Base-by-base conservation (phyloP, 768 basidiomycete genomes). In the Boletus edulis region DNA sequence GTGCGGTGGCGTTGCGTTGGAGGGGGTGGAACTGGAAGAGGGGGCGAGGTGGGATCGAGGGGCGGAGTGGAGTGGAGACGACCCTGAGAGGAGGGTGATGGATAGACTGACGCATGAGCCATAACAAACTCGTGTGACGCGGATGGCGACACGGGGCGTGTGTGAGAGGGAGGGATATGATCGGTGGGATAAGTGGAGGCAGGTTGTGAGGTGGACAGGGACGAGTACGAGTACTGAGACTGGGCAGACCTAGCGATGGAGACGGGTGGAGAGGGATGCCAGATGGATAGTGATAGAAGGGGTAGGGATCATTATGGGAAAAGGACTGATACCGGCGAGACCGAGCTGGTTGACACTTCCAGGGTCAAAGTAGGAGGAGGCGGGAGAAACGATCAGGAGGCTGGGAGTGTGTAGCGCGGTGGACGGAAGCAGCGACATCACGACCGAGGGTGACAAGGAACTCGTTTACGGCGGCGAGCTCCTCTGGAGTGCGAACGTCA, bases 361-460 rank as follows among this genome's bases (percentile, higher is more conserved):
- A 20, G 81, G 63, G 72, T 92, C 83, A 71, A 93, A 87, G 70
- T 84, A 89, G 27, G 78, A 73, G 8, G 82, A 75, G 9, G 76
- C n/a, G 68, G 18, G 72, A 71, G 67, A 76, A 75, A 52, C 64
- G 64, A 58, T 70, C 69, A 18, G 72, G 57, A n/a, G 69, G 59
- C 27, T 71, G 72, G 37, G 73, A 69, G 17, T 69, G 62, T 14
- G 67, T 61, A 22, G 72, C 46, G 38, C 67, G 67, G n/a, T 65
- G 61, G 2, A 55, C 60, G 39, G 63, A 34, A 4, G 73, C 73
- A 22, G 85, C 73, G 43, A 94, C 89, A 55, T 94, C 89, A 48
- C 90, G 83, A n/a, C 94, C 92, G 46, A 97, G 84, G 13, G 91
- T 86, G 45, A 95, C 72, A 43, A 93, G 79, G 64, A 93, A 92